Evolutionary conservation across 331 rosid genomes (phyloP), one percentile per base, ranked within the genome.

Genomic region (Acacia pycnantha): DNA sequence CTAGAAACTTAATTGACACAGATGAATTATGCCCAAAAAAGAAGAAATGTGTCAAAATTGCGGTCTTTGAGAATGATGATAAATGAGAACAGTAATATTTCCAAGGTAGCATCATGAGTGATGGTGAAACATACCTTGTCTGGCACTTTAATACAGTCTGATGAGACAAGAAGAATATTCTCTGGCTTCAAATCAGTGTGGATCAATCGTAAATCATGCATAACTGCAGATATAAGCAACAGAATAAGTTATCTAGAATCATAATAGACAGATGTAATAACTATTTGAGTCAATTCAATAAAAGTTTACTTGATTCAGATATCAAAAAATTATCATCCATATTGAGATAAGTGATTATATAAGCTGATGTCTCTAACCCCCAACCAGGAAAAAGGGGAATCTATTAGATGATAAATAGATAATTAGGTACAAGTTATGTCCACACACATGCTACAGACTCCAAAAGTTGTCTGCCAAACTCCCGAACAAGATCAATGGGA

Each of bases 361-460:
- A 61, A 71, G 81, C 59, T 50, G 35, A 65, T 79, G 59, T 71
- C 71, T 70, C 44, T 65, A 75, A 80, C 74, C 75, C 80, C 80
- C 69, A 53, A 24, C 35, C 40, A 33, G 56, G 82, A 15, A 66
- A 44, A 44, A 27, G 40, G 40, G 88, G 82, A 29, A 79, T 44
- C 78, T 82, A 77, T 75, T 75, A 80, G 59, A 74, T 69, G 79
- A 40, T 86, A 87, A 31, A 78, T 67, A 85, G 73, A 84, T 81
- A 88, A 88, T 80, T 86, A 22, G 58, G 91, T 79, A 83, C 90
- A 86, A 85, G 94, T 88, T 86, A 85, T 88, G 90, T 82, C 92
- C 93, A 93, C 95, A 91, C 94, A 93, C 95, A 89, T 91, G 91
- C 95, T 87, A 93, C 95, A 93, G 92, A 93, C 89, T 91, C 94